Percentiles rank a stretch among this genome's conserved stretches.
These are phyloP conservation scores for Spathaspora boniae DNA, from an alignment of 805 yeast genomes.

Conservation along the genomic window DNA sequence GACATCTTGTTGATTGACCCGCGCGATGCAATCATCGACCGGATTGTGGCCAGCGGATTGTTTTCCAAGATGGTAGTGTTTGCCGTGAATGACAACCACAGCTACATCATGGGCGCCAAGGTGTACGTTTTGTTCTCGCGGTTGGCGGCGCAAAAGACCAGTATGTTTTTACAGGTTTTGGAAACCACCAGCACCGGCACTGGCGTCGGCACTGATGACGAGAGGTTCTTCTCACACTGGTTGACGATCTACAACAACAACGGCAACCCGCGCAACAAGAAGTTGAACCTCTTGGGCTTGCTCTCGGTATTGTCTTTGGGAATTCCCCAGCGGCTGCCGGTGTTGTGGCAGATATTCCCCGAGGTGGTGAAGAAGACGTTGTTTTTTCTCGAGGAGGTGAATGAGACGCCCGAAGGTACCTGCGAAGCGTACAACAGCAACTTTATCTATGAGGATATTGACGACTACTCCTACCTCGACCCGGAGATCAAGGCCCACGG, in stretches of 20 bases:
- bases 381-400: slow-evolving; percentile 66
- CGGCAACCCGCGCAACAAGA: slow-evolving; percentile 73
- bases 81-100: slow-evolving; percentile 40
- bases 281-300: slow-evolving; percentile 62
- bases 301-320: slow-evolving; percentile 45
- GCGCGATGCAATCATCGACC: slow-evolving; percentile 24
- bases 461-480: slow-evolving; percentile 39
- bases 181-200: slow-evolving; percentile 19
- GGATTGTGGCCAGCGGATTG: slow-evolving; percentile 42
- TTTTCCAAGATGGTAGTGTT: slow-evolving; percentile 40
- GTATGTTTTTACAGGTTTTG: slow-evolving; percentile 31
- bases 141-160: slow-evolving; percentile 31
- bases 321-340: slow-evolving; percentile 18
- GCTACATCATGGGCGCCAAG: slow-evolving; percentile 38
- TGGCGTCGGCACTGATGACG: slow-evolving; percentile 12
- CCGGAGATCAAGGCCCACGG: slow-evolving; percentile 41
- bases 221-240: slow-evolving; percentile 31
- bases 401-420: slow-evolving; percentile 45
- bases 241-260: slow-evolving; percentile 45
- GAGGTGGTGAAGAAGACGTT: slow-evolving; percentile 31
- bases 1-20: slow-evolving; percentile 46
- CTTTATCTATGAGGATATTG: slow-evolving; percentile 37
- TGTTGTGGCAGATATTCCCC: slow-evolving; percentile 20
- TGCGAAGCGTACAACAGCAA: slow-evolving; percentile 37
- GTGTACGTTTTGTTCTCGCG: slow-evolving; percentile 35